phyloP scores from a whole-genome alignment of 2,329 filamentous ascomycete genomes.

The Cercospora sojina region DNA sequence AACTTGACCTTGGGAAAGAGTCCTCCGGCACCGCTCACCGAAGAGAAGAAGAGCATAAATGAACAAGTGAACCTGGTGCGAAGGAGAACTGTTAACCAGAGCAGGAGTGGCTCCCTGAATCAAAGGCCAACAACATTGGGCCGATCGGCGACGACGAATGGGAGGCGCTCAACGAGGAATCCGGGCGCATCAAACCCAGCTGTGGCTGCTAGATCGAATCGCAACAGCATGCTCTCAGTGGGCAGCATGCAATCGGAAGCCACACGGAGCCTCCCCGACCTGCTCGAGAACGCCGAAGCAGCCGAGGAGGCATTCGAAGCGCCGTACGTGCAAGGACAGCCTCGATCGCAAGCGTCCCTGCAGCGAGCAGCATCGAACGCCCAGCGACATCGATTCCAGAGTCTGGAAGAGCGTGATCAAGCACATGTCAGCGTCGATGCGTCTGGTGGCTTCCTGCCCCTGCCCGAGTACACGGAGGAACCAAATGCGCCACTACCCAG shows the following conservation, averaged over 20 bases:
- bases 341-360: constrained; percentile 36
- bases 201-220: constrained; percentile 16
- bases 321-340: constrained; percentile 38
- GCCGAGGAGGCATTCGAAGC: constrained; percentile 35
- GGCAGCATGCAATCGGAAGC: constrained; percentile 33
- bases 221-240: constrained; percentile 30
- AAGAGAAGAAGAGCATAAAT: constrained; percentile 37
- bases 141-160: constrained; percentile 38
- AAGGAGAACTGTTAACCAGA: constrained; percentile 40
- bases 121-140: constrained; percentile 37
- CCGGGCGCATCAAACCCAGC: constrained; percentile 21
- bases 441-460: constrained; percentile 78
- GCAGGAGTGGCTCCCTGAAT: constrained; percentile 34
- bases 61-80: constrained; percentile 39
- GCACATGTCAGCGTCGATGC: constrained; percentile 54
- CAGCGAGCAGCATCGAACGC: constrained; percentile 58
- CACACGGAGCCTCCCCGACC: constrained; percentile 33
- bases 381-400: constrained; percentile 68
- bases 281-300: constrained; percentile 35
- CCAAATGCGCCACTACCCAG: constrained; percentile 42
- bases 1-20: constrained; percentile 38
- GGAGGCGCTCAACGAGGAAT: constrained; percentile 18
- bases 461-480: constrained; percentile 72
- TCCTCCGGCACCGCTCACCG: constrained; percentile 37
- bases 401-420: constrained; percentile 55